Base-by-base conservation (phyloP, 164 flowering plant species). In the Umbilicus rupestris region DNA sequence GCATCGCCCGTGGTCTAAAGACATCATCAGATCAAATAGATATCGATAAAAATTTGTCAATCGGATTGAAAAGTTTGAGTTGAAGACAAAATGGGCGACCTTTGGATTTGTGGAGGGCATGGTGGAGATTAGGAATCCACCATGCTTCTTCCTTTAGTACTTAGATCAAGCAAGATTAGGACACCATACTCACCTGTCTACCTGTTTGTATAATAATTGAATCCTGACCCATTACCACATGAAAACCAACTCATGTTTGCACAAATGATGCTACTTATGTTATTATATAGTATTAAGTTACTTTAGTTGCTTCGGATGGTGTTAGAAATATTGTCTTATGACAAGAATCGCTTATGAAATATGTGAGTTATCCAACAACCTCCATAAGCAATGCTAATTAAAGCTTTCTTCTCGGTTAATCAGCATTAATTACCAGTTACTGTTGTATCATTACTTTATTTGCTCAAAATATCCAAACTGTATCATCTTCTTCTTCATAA, bases 91-190 rank as follows among this genome's bases (percentile, higher is more conserved):
- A 11, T 24, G 30, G 30, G 58, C 24, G 58, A 11, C 58, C 58
- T 24, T 52, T 52, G 58, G 30, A 1, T 20, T 8, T 52, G 58
- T 24, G 15, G 30, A 52, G 58, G 28, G 58, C 58, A 26, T 24
- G 44, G 44, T 52, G 28, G 6, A 52, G 30, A 22, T 24, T 52
- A 20, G 58, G 58, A 52, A 52, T 10, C 29, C 58, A 52, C 29
- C 30, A 52, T 52, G 58, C 58, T 52, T 26, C n/a, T 0, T 52
- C 2, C 9, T 20, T 52, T 22, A 52, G 30, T 52, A 52, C 24
- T 52, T 52, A 52, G 24, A 52, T 52, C 58, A 52, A 52, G 58
- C 58, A 52, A 52, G 58, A 52, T 52, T 52, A 22, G 14, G 31
- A 52, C 58, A 52, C 15, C 15, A 52, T 16, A 52, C 58, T 24